Percentiles rank a stretch among this genome's conserved stretches.
These are phyloP conservation scores for Trichoderma guizhouense DNA, from an alignment of 2,329 filamentous ascomycete species.

Conservation along the genomic window DNA sequence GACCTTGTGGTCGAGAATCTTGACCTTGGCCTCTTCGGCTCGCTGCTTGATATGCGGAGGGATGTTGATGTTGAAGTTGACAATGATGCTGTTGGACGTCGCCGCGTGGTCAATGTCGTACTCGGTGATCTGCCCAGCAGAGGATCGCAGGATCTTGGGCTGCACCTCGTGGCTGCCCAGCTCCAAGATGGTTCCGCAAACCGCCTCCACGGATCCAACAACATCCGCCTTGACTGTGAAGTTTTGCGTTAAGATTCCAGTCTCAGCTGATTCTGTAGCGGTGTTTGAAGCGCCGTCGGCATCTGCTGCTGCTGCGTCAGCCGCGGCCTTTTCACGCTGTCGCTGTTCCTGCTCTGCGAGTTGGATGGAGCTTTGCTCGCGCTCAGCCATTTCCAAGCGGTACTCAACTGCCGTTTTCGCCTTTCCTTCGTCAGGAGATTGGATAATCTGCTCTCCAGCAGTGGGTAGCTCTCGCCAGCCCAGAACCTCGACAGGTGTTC, in stretches of 20 bases:
- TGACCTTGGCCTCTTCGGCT: slow-evolving; percentile 69
- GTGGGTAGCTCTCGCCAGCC: slow-evolving; percentile 84
- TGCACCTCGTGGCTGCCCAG: slow-evolving; percentile 83
- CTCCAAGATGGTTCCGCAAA: slow-evolving; percentile 70
- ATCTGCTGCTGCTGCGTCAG: slow-evolving; percentile 35
- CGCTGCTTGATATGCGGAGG: slow-evolving; percentile 64
- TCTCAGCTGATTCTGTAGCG: slow-evolving; percentile 34
- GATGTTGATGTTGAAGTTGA: slow-evolving; percentile 80
- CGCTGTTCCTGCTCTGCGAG: slow-evolving; percentile 70
- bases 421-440: slow-evolving; percentile 73
- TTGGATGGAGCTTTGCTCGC: slow-evolving; percentile 71
- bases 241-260: slow-evolving; percentile 57
- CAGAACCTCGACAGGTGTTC: slow-evolving; percentile 86
- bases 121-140: slow-evolving; percentile 75
- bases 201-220: slow-evolving; percentile 87
- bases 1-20: slow-evolving; percentile 79
- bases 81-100: slow-evolving; percentile 68
- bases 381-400: slow-evolving; percentile 67
- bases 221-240: slow-evolving; percentile 94
- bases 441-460: slow-evolving; percentile 83
- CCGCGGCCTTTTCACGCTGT: slow-evolving; percentile 53
- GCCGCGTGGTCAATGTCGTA: slow-evolving; percentile 87
- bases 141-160: slow-evolving; percentile 71
- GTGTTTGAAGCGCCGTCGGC: slow-evolving; percentile 33
- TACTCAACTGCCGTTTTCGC: slow-evolving; percentile 77